These are phyloP conservation scores for Medakamo hakoo DNA, from an alignment of 139 green algal species.

Conservation along the genomic window DNA sequence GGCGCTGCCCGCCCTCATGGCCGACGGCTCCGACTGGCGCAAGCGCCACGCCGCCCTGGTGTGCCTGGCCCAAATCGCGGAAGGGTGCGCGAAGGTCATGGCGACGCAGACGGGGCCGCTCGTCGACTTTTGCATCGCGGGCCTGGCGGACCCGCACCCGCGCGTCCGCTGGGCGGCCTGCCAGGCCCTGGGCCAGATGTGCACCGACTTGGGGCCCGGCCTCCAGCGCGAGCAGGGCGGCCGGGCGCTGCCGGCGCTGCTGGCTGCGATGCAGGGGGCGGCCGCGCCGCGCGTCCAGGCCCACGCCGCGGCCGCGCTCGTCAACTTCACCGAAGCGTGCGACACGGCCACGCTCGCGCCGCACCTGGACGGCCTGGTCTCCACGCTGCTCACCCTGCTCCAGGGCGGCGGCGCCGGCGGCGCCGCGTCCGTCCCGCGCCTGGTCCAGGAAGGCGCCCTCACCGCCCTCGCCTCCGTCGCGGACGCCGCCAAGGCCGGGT, in stretches of 20 bases:
- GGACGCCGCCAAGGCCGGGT: constrained; percentile 68
- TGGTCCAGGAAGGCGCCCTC: constrained; percentile 83
- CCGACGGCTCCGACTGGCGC: constrained; percentile 66
- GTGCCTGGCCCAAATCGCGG: constrained; percentile 85
- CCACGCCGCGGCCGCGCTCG: constrained; percentile 80
- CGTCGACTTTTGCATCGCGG: constrained; percentile 28
- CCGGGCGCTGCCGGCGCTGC: constrained; percentile 42
- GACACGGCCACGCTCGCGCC: constrained; percentile 65
- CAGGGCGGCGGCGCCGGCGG: too few relatives aligned
- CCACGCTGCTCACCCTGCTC: constrained; percentile 68
- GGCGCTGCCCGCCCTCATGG: constrained; percentile 55
- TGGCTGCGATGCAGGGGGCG: constrained; percentile 71
- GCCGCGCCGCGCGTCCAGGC: constrained; percentile 77
- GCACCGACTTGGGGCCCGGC: constrained; percentile 88
- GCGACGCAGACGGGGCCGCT: constrained; percentile 7
- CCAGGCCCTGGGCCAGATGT: constrained; percentile 95
- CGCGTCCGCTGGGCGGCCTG: constrained; percentile 90
- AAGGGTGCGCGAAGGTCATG: constrained; percentile 90
- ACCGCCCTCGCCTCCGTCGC: constrained; percentile 86
- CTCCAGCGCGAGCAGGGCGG: constrained; percentile 47
- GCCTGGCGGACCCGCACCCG: constrained; percentile 56
- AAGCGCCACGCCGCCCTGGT: constrained; percentile 86
- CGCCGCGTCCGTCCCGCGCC: constrained; percentile 20
- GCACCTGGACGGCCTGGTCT: constrained; percentile 86
- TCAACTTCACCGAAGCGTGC: constrained; percentile 93